Evolutionary conservation across 2,329 filamentous ascomycete genomes (phyloP).

Genomic region (Xylariaceae sp.): DNA sequence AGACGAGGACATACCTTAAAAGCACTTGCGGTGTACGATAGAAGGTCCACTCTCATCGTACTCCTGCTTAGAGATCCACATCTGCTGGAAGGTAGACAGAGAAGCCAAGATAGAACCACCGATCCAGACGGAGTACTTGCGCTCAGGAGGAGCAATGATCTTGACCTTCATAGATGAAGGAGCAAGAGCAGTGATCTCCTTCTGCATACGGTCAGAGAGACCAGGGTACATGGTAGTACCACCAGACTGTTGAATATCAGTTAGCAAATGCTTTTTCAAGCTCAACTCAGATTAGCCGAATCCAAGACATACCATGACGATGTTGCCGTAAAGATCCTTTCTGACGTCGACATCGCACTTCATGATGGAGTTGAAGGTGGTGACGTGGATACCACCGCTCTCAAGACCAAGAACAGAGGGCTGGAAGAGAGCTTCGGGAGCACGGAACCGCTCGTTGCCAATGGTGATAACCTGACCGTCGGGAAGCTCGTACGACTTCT

Average conservation of each 20-base stretch:
- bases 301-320: slow-evolving; percentile 83
- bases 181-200: slow-evolving; percentile 99
- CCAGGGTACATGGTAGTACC: slow-evolving; percentile 99
- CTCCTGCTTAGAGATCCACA: slow-evolving; percentile 99
- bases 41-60: slow-evolving; percentile 99
- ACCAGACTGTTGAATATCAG: slow-evolving; percentile 65
- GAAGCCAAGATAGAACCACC: slow-evolving; percentile 99
- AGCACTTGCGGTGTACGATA: slow-evolving; percentile 99
- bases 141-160: slow-evolving; percentile 99
- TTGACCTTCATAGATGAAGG: slow-evolving; percentile 99
- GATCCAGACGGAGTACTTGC: slow-evolving; percentile 99
- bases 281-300: not conserved
- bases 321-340: slow-evolving; percentile 99
- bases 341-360: slow-evolving; percentile 99
- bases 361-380: slow-evolving; percentile 99
- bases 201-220: slow-evolving; percentile 99
- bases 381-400: slow-evolving; percentile 98
- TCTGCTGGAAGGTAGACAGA: slow-evolving; percentile 99
- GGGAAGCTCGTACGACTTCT: slow-evolving; percentile 99
- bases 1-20: slow-evolving; percentile 65
- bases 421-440: slow-evolving; percentile 99
- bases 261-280: slow-evolving; percentile 6
- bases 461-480: slow-evolving; percentile 99
- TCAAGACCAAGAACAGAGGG: slow-evolving; percentile 97
- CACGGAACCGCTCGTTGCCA: slow-evolving; percentile 99